phyloP scores from a whole-genome alignment of 441 rosid species.

The Euphorbia celastroides region DNA sequence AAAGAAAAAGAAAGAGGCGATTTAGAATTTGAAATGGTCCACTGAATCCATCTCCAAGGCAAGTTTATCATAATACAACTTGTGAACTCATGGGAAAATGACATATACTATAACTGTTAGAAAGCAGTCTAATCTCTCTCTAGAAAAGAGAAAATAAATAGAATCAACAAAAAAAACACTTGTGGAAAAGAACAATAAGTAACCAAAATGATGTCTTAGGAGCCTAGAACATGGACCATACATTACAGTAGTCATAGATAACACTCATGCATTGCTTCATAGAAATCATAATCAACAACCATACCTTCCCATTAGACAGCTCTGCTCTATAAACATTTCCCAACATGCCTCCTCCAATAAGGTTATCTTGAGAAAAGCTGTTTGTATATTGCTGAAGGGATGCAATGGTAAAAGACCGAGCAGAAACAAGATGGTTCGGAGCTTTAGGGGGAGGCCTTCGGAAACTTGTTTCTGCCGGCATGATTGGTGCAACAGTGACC shows the following conservation, averaged over 20 bases:
- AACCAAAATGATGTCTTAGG: not conserved
- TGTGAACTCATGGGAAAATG: not conserved
- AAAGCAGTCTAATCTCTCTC: not conserved
- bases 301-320: conserved; percentile 83
- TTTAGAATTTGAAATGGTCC: not conserved
- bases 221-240: not conserved
- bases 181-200: not conserved
- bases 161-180: not conserved
- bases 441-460: conserved; percentile 43
- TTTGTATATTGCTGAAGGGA: conserved; percentile 93
- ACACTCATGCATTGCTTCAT: conserved; percentile 29
- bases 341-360: conserved; percentile 86
- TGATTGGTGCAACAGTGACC: conserved; percentile 46
- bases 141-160: conserved; percentile 1
- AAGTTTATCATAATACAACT: not conserved
- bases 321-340: conserved; percentile 89
- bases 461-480: conserved; percentile 39
- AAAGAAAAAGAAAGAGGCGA: not conserved
- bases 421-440: conserved; percentile 40
- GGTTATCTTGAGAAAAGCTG: conserved; percentile 93
- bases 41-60: not conserved
- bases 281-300: conserved; percentile 12
- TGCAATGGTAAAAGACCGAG: conserved; percentile 75
- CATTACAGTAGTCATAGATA: conserved; percentile 9
- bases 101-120: not conserved